Evolutionary conservation across 371 early-diverging fungal genomes (phyloP).

Genomic region (Apophysomyces variabilis): DNA sequence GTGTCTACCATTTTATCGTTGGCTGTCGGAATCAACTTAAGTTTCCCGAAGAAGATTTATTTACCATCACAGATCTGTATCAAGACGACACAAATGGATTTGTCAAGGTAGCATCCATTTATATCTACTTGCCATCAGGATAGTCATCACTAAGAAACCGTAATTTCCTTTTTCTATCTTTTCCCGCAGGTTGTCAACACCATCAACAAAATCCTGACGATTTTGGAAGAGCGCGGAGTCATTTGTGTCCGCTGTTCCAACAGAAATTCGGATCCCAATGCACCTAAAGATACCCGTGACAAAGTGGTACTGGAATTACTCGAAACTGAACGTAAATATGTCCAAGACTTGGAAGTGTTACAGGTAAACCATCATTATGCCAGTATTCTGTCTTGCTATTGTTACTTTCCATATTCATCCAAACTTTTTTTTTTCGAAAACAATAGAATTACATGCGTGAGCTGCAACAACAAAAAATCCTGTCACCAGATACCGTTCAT

Average conservation of each 20-base stretch:
- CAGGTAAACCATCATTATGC: slow-evolving; percentile 49
- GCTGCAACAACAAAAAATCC: slow-evolving; percentile 56
- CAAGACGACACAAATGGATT: slow-evolving; percentile 95
- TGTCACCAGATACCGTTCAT: slow-evolving; percentile 77
- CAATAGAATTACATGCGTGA: slow-evolving; percentile 60
- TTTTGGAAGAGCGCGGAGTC: slow-evolving; percentile 69
- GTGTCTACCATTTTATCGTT: slow-evolving; percentile 79
- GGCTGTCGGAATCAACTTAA: slow-evolving; percentile 72
- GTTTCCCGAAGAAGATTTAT: slow-evolving; percentile 77
- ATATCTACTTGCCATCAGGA: neutral
- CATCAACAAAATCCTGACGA: slow-evolving; percentile 67
- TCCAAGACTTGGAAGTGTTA: slow-evolving; percentile 86
- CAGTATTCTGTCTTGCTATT: neutral
- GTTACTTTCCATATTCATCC: neutral
- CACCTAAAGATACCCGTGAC: slow-evolving; percentile 82
- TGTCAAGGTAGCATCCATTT: slow-evolving; percentile 75
- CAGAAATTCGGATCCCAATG: slow-evolving; percentile 56
- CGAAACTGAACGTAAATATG: slow-evolving; percentile 93
- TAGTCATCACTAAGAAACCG: neutral
- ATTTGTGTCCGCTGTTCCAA: slow-evolving; percentile 55
- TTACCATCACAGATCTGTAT: slow-evolving; percentile 86
- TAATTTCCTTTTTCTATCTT: slow-evolving; percentile 8
- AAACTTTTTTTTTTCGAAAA: neutral
- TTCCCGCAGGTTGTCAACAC: slow-evolving; percentile 63
- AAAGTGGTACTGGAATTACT: slow-evolving; percentile 88